phyloP scores from a whole-genome alignment of 345 rosid genomes.

The Citrus glauca region DNA sequence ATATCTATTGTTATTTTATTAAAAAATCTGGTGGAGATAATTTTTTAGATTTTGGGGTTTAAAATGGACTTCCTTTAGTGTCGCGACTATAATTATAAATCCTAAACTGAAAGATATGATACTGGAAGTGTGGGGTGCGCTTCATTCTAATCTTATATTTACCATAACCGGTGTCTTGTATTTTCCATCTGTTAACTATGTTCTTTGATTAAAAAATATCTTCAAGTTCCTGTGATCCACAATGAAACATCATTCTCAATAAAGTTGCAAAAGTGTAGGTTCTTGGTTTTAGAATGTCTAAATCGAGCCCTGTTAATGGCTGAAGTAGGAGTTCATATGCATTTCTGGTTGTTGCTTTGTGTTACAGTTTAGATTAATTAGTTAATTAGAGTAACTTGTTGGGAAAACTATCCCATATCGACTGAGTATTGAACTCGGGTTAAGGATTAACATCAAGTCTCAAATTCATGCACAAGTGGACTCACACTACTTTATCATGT shows the following conservation, averaged over 20 bases:
- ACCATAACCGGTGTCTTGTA: too few species aligned
- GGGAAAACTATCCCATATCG: too few species aligned
- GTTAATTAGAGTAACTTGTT: too few species aligned
- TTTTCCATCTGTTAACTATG: too few species aligned
- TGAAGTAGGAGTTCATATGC: slow-evolving; percentile 76
- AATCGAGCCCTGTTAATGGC: slow-evolving; percentile 91
- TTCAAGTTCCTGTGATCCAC: slow-evolving; percentile 72
- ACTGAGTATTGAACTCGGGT: too few species aligned
- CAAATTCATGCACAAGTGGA: too few species aligned
- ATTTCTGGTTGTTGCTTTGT: slow-evolving; percentile 54
- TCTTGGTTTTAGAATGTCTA: slow-evolving; percentile 71
- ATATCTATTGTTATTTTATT: too few species aligned
- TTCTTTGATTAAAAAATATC: not conserved
- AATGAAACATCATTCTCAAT: slow-evolving; percentile 82
- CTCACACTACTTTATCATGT: too few species aligned
- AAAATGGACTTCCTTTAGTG: not conserved
- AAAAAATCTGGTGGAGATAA: not conserved
- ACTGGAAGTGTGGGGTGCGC: not conserved
- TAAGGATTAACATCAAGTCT: too few species aligned
- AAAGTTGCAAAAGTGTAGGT: slow-evolving; percentile 75
- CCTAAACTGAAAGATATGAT: too few species aligned
- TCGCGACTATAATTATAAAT: too few species aligned
- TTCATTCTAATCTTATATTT: not conserved
- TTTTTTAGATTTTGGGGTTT: not conserved
- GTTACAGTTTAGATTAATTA: too few species aligned